Evolutionary conservation across 2,329 filamentous ascomycete genomes (phyloP), one percentile per base, ranked within the genome.

Genomic region (Podosphaera xanthii): DNA sequence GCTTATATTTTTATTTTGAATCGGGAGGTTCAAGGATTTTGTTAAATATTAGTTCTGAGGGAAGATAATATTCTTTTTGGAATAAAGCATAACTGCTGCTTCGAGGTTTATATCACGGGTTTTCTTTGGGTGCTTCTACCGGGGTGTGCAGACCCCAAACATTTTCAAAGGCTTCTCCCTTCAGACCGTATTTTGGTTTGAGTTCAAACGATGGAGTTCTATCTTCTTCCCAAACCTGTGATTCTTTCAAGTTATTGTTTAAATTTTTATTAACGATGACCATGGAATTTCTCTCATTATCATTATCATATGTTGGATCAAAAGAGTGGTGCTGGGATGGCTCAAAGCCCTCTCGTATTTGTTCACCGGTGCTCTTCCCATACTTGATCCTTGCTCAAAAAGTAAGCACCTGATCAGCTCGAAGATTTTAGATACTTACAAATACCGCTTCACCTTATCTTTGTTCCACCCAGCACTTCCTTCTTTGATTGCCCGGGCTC

Each of bases 401-500:
- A 57, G 33, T 34, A n/a, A 22, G 44, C 12, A 44, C 22, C 33
- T 22, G n/a, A 36, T 22, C 9, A 35, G 14, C 6, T 30, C 1
- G 44, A 48, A 14, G 34, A 1, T n/a, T 31, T 9, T 10, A 31
- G 7, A 7, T 49, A 44, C 75, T 70, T 70, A 76, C 73, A 80
- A 73, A 68, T 74, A 81, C 61, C 77, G 76, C 64, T 75, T 77
- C 22, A 74, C 71, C 61, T 78, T 74, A 8, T 72, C 72, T 57
- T 76, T 74, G 62, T 82, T 81, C 77, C 78, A 81, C 22, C 74
- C 76, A 34, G 80, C 74, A 34, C 80, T 77, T 56, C 79, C 77
- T 69, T 83, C 80, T 66, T 81, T 81, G 58, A 79, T 74, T 10
- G 77, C 77, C 58, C 80, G 74, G n/a, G 78, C 76, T 55, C 79